A percentile compares a stretch with the other conserved stretches of the same genome.
These are phyloP conservation scores for Diaporthe vexans DNA, from an alignment of 2,329 filamentous ascomycete species.

Conservation along the genomic window DNA sequence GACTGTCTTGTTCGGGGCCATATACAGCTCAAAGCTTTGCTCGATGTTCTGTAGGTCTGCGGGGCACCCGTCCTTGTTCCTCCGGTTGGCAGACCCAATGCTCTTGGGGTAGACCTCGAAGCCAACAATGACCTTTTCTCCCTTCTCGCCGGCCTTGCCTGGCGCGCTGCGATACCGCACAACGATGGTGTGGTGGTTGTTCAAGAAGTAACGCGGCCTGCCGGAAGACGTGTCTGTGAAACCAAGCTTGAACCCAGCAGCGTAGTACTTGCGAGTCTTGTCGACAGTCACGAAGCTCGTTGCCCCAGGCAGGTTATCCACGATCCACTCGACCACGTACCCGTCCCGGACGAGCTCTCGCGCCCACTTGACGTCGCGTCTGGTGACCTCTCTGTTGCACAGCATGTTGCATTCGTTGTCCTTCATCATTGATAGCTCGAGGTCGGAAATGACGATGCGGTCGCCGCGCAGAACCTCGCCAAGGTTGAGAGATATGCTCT, in stretches of 20 bases:
- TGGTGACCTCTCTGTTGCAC: slow-evolving; percentile 77
- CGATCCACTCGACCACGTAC: slow-evolving; percentile 94
- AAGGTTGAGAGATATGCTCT: slow-evolving; percentile 85
- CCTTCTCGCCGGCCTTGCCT: slow-evolving; percentile 75
- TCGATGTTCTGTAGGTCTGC: slow-evolving; percentile 73
- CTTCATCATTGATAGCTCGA: slow-evolving; percentile 82
- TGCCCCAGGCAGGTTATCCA: slow-evolving; percentile 90
- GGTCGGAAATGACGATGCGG: slow-evolving; percentile 86
- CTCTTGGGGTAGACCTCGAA: slow-evolving; percentile 95
- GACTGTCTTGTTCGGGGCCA: slow-evolving; percentile 73
- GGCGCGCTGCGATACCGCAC: slow-evolving; percentile 82
- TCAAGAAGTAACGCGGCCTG: slow-evolving; percentile 78
- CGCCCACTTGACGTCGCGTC: slow-evolving; percentile 75
- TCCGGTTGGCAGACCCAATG: slow-evolving; percentile 71
- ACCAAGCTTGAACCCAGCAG: slow-evolving; percentile 89
- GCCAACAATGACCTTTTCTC: slow-evolving; percentile 85
- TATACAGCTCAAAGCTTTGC: slow-evolving; percentile 77
- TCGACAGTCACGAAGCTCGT: slow-evolving; percentile 91
- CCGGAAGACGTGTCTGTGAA: slow-evolving; percentile 76
- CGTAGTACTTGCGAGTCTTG: slow-evolving; percentile 88
- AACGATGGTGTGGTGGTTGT: slow-evolving; percentile 91
- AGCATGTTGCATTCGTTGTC: slow-evolving; percentile 81
- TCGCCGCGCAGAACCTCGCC: slow-evolving; percentile 91
- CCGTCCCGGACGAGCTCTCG: slow-evolving; percentile 81
- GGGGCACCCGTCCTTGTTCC: slow-evolving; percentile 77